A percentile compares a stretch with the other conserved stretches of the same genome.
phyloP scores from a whole-genome alignment of 331 rosid species.

The Phaseolus coccineus region DNA sequence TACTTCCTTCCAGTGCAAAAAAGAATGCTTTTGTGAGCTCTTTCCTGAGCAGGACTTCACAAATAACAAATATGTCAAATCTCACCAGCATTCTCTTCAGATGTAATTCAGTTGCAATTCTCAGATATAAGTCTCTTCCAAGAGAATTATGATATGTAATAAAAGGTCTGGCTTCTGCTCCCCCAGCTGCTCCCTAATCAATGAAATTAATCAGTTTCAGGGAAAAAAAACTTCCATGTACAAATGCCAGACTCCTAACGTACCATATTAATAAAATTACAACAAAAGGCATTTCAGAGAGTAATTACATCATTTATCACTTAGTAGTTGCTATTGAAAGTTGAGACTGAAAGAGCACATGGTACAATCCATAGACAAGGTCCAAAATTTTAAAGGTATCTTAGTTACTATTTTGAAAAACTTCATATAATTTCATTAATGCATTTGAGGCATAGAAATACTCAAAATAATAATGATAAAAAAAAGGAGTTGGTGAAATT shows the following conservation, averaged over 20 bases:
- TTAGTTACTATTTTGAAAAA: constrained; percentile 3
- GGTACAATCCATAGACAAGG: constrained; percentile 5
- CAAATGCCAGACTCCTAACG: constrained; percentile 6
- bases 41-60: constrained; percentile 6
- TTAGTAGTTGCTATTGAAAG: background rate
- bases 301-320: constrained; percentile 22
- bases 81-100: constrained; percentile 98
- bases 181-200: constrained; percentile 96
- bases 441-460: background rate
- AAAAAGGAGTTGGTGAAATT: background rate
- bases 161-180: constrained; percentile 98
- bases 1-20: background rate
- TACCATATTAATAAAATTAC: constrained; percentile 8
- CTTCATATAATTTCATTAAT: background rate
- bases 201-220: constrained; percentile 53
- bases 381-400: background rate
- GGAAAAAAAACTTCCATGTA: constrained; percentile 14
- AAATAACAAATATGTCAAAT: constrained; percentile 34
- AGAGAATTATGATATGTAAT: constrained; percentile 93
- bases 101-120: constrained; percentile 98
- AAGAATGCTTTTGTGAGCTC: background rate
- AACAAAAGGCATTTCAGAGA: background rate
- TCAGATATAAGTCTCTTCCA: constrained; percentile 90
- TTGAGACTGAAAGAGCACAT: background rate
- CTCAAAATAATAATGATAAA: background rate